A percentile compares a stretch with the other conserved stretches of the same genome.
These are phyloP conservation scores for Bryoglossum gracile DNA, from an alignment of 495 filamentous ascomycete genomes.

Conservation along the genomic window DNA sequence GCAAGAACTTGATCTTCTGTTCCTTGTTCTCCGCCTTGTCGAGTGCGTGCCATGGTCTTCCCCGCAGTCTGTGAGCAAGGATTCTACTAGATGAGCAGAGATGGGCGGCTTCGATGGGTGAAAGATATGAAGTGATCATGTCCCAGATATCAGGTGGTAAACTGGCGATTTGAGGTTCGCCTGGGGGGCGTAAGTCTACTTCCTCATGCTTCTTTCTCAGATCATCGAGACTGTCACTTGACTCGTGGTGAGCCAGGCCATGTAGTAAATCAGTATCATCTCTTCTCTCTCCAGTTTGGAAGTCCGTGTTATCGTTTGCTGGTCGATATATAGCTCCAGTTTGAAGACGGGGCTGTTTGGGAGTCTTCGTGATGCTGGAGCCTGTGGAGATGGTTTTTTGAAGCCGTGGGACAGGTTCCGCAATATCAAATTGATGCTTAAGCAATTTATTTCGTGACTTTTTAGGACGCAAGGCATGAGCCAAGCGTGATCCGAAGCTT, in stretches of 20 bases:
- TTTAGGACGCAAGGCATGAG: slow-evolving; percentile 3
- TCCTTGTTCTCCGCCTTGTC: slow-evolving; percentile 31
- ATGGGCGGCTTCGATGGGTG: slow-evolving; percentile 37
- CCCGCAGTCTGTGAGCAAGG: slow-evolving; percentile 36
- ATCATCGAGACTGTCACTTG: slow-evolving; percentile 26
- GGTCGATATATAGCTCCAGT: slow-evolving; percentile 6
- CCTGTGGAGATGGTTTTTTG: background rate
- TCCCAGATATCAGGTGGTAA: slow-evolving; percentile 40
- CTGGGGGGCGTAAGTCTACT: slow-evolving; percentile 29
- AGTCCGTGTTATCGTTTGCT: slow-evolving; percentile 25
- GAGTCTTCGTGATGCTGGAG: background rate
- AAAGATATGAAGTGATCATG: slow-evolving; percentile 33
- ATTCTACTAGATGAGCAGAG: slow-evolving; percentile 42
- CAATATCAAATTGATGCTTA: background rate
- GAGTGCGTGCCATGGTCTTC: slow-evolving; percentile 29
- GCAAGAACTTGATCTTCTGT: slow-evolving; percentile 40
- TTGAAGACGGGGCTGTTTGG: background rate
- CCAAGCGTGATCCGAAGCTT: slow-evolving; percentile 2
- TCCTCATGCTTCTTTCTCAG: slow-evolving; percentile 20
- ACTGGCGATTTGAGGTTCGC: slow-evolving; percentile 38
- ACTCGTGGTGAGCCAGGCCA: slow-evolving; percentile 35
- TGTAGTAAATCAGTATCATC: slow-evolving; percentile 45
- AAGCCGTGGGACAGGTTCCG: no score
- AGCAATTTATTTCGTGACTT: background rate
- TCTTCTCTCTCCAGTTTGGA: slow-evolving; percentile 40